Evolutionary conservation across 1,139 yeast genomes (phyloP).

Genomic region (Saccharomyces hybrid): DNA sequence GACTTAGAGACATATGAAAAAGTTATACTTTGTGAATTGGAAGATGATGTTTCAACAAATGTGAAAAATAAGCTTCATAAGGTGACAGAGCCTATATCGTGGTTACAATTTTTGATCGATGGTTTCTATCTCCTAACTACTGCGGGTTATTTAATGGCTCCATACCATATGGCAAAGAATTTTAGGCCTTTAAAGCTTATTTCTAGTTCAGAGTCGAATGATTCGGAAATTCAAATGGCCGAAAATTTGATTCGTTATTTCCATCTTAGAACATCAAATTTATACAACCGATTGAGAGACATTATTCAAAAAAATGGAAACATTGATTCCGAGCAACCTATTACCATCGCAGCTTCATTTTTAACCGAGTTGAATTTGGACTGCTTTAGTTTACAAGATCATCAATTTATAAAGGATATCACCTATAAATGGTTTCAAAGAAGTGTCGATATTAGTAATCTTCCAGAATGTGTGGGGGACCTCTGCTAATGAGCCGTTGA

Average conservation of each 20-base stretch:
- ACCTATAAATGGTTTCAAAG: conserved; percentile 22
- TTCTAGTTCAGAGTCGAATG: conserved; percentile 5
- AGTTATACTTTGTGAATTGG: conserved; percentile 12
- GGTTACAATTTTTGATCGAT: conserved; percentile 62
- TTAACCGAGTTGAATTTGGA: conserved; percentile 22
- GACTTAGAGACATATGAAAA: conserved; percentile 27
- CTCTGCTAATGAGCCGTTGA: background rate
- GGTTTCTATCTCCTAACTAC: conserved; percentile 82
- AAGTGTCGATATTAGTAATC: conserved; percentile 7
- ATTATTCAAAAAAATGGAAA: conserved; percentile 13
- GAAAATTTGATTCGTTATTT: conserved; percentile 36
- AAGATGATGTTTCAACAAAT: conserved; percentile 16
- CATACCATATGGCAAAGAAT: conserved; percentile 31
- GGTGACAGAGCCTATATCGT: conserved; percentile 43
- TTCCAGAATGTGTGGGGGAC: background rate
- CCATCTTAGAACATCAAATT: conserved; percentile 15
- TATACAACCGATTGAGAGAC: conserved; percentile 15
- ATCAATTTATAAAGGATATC: conserved; percentile 17
- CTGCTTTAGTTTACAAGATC: conserved; percentile 28
- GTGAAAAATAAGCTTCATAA: conserved; percentile 22
- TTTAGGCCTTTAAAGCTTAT: conserved; percentile 43
- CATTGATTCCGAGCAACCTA: conserved; percentile 11
- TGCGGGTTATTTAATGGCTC: conserved; percentile 55
- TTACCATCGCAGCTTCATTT: conserved; percentile 15
- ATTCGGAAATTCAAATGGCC: conserved; percentile 32